Conservation (phyloP, 2,329 filamentous ascomycete species). For the Hymenoscyphus scutula region DNA sequence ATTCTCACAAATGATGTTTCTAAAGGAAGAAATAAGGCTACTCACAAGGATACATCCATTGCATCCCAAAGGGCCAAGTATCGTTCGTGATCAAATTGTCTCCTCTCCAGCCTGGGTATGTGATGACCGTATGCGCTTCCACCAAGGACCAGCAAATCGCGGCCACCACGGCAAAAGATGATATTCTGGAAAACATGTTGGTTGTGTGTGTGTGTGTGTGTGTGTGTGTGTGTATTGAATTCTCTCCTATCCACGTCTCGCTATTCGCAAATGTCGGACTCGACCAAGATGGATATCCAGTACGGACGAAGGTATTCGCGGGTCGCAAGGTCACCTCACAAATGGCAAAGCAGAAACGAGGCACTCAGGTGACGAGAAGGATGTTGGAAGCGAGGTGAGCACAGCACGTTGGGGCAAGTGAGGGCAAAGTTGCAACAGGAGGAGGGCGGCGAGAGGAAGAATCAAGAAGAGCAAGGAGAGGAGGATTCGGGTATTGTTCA, state of each 20-base stretch:
- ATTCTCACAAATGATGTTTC: neutral
- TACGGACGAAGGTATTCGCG: slow-evolving; percentile 3
- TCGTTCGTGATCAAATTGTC: slow-evolving; percentile 40
- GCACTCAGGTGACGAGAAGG: neutral
- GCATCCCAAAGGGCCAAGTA: slow-evolving; percentile 39
- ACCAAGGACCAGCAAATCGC: slow-evolving; percentile 24
- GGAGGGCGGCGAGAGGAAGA: neutral
- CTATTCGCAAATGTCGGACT: neutral
- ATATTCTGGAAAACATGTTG: slow-evolving; percentile 17
- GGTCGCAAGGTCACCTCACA: neutral
- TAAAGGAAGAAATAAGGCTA: slow-evolving; percentile 18
- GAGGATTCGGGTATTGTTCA: neutral
- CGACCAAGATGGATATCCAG: slow-evolving; percentile 8
- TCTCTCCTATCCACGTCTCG: neutral
- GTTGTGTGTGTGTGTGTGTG: neutral
- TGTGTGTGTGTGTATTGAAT: neutral
- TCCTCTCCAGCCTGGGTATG: slow-evolving; percentile 42
- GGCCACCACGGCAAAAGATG: slow-evolving; percentile 14
- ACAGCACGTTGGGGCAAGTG: neutral
- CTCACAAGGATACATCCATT: slow-evolving; percentile 41
- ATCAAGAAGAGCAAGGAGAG: neutral
- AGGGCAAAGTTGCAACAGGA: neutral
- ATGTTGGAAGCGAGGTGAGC: neutral
- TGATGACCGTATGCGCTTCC: slow-evolving; percentile 42
- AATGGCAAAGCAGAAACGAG: neutral